These are phyloP conservation scores for Barnettozyma sucrosica DNA, from an alignment of 805 yeast genomes.

Conservation along the genomic window DNA sequence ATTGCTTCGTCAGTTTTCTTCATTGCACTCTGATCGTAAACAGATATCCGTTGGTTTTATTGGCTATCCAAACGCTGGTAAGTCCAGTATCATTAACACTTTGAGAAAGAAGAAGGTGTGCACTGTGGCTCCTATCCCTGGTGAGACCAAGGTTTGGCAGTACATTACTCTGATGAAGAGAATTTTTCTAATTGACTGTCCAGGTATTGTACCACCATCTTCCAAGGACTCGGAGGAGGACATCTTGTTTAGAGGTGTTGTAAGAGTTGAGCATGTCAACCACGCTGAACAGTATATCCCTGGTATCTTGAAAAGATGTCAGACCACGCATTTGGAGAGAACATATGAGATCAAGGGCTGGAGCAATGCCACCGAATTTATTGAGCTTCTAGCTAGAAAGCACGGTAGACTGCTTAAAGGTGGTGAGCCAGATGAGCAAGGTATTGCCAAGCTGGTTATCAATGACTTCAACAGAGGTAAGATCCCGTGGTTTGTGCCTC, in stretches of 20 bases:
- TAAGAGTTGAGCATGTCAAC: conserved; percentile 95
- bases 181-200: conserved; percentile 93
- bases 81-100: conserved; percentile 92
- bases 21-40: conserved; percentile 85
- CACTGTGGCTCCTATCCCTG: conserved; percentile 96
- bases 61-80: conserved; percentile 98
- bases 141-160: conserved; percentile 99
- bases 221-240: conserved; percentile 85
- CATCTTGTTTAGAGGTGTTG: conserved; percentile 92
- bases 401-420: conserved; percentile 91
- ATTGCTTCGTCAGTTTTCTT: conserved; percentile 85
- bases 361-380: conserved; percentile 70
- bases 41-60: conserved; percentile 96
- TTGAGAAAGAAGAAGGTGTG: conserved; percentile 93
- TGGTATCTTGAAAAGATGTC: conserved; percentile 77
- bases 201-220: conserved; percentile 98
- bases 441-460: conserved; percentile 83
- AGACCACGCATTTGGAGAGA: conserved; percentile 85
- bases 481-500: conserved; percentile 96
- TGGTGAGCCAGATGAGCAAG: conserved; percentile 95
- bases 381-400: conserved; percentile 87
- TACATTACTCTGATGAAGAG: conserved; percentile 95
- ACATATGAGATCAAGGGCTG: conserved; percentile 94
- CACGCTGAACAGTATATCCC: conserved; percentile 95
- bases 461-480: conserved; percentile 96